Evolutionary conservation across 345 rosid species (phyloP), one percentile per base, ranked within the genome.

Genomic region (Litchi chinensis): DNA sequence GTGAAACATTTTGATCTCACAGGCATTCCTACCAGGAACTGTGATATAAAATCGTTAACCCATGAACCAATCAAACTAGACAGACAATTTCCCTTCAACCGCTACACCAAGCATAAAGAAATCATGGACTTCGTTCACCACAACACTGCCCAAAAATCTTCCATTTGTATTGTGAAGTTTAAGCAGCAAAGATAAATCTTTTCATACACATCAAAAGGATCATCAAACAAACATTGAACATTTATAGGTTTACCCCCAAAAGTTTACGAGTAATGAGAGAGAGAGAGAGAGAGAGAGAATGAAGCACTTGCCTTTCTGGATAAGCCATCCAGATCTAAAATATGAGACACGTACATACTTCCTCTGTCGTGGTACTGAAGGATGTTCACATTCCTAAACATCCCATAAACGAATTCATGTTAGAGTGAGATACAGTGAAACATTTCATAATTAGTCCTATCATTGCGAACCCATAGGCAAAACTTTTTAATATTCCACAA

Each of bases 321-420:
- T 91, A 82, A 87, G 87, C 99, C 99, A 96, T 82, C 99, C 97
- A 64, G 98, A 96, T 89, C 98, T 92, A 81, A 92, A 93, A 82
- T 83, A 86, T 48, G 54, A 81, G 65, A 93, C 97, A n/a, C 94
- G 93, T 5, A 96, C 97, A 81, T 85, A 90, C 90, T 93, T 96
- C 81, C 76, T 87, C 85, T 87, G 93, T 6, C 26, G 80, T 11
- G 91, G 97, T 65, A 92, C 94, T 78, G 76, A 85, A 67, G 81
- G 88, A 87, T 93, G 98, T 69, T 90, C 93, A 82, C 93, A 93
- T 63, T 93, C 97, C 99, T 93, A 81, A 74, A 12, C 76, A 80
- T 68, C 44, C 52, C 75, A 79, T 63, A 63, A 71, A 79, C 9
- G 28, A 52, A 57, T 48, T 19, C 16, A 65, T 9, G 10, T 22